Evolutionary conservation across 306 rosid genomes (phyloP).

Genomic region (Astragalus glycyphyllos): DNA sequence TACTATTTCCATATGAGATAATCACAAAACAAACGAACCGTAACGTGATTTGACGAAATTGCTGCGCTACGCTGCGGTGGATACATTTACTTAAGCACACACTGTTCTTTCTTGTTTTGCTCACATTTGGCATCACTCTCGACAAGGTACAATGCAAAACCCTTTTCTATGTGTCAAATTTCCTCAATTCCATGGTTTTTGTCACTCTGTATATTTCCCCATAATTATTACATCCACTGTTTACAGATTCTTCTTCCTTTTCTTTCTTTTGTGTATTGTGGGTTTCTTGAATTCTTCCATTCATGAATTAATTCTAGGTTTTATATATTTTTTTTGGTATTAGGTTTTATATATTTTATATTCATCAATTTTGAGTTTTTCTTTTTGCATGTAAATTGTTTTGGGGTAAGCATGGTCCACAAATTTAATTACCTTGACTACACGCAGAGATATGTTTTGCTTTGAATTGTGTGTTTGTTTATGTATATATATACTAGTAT

Average conservation of each 20-base stretch:
- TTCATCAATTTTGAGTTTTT: not conserved
- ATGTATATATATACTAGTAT: not conserved
- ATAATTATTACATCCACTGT: not conserved
- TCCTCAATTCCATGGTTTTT: not conserved
- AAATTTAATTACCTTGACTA: not conserved
- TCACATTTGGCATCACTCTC: not conserved
- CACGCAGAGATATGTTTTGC: constrained; percentile 1
- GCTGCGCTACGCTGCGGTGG: not conserved
- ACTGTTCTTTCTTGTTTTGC: not conserved
- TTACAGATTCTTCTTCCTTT: not conserved
- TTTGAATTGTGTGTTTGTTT: not conserved
- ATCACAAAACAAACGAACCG: not conserved
- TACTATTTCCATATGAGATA: no score
- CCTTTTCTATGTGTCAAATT: not conserved
- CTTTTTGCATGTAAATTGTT: not conserved
- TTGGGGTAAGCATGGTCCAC: not conserved
- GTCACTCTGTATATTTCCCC: not conserved
- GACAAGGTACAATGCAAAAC: not conserved
- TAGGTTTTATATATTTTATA: not conserved
- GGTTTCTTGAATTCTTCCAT: constrained; percentile 3
- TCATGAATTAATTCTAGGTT: not conserved
- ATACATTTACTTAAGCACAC: not conserved
- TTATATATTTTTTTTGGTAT: not conserved
- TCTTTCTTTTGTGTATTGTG: not conserved
- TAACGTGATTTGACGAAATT: not conserved